Conservation (phyloP, 1,284 basidiomycete genomes). For the Ustilago sp. region DNA sequence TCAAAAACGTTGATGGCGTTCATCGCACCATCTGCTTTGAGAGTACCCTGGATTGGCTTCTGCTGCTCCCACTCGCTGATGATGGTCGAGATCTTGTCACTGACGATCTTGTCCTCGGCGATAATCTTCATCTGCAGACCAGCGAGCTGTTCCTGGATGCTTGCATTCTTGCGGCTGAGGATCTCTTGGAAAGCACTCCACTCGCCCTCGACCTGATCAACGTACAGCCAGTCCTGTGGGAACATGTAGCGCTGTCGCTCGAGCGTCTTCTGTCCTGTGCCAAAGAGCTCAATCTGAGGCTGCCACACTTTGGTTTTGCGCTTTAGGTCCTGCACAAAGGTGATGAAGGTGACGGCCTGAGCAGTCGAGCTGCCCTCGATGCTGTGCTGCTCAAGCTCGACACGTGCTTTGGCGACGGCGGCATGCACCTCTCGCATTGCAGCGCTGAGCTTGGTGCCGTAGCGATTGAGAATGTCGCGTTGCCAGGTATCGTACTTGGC, state of each 20-base stretch:
- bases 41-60: conserved; percentile 92
- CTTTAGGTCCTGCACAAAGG: conserved; percentile 98
- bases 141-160: conserved; percentile 96
- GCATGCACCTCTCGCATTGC: conserved; percentile 98
- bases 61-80: conserved; percentile 94
- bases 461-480: conserved; percentile 88
- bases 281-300: conserved; percentile 95
- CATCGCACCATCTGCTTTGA: conserved; percentile 94
- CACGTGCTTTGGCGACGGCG: conserved; percentile 87
- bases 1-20: conserved; percentile 95
- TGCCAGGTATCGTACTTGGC: conserved; percentile 99
- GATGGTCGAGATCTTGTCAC: conserved; percentile 80
- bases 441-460: conserved; percentile 89
- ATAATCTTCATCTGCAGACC: conserved; percentile 97
- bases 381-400: conserved; percentile 90
- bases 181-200: conserved; percentile 99
- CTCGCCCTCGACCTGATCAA: conserved; percentile 95
- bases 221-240: conserved; percentile 96
- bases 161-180: conserved; percentile 95
- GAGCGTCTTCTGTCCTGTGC: conserved; percentile 92
- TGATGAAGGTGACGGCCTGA: conserved; percentile 97
- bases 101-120: conserved; percentile 92
- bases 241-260: conserved; percentile 97
- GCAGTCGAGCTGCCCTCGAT: conserved; percentile 80
- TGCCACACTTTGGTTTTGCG: conserved; percentile 95